A percentile compares a stretch with the other conserved stretches of the same genome.
phyloP scores from a whole-genome alignment of 495 filamentous ascomycete genomes.

The Daldinia caldariorum region DNA sequence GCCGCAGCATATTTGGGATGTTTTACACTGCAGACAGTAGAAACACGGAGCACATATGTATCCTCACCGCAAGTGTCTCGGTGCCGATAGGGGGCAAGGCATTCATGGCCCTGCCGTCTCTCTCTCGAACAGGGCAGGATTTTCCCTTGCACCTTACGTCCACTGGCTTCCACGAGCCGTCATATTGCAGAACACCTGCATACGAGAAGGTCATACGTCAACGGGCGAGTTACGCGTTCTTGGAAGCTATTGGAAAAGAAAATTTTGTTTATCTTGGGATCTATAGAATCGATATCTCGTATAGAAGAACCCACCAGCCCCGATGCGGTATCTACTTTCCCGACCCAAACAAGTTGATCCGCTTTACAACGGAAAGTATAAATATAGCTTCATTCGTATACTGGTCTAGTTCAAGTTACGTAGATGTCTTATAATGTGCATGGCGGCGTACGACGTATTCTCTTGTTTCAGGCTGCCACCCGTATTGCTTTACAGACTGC shows the following conservation, averaged over 20 bases:
- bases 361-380: not conserved
- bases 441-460: conserved; percentile 27
- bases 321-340: conserved; percentile 13
- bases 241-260: not conserved
- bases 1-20: conserved; percentile 23
- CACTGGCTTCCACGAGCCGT: conserved; percentile 20
- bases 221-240: conserved; percentile 21
- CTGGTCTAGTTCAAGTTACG: conserved; percentile 5
- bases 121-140: conserved; percentile 35
- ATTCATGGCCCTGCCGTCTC: conserved; percentile 16
- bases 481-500: conserved; percentile 11
- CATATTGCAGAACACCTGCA: conserved; percentile 32
- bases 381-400: not conserved
- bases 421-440: conserved; percentile 16
- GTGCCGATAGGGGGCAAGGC: conserved; percentile 24
- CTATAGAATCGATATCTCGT: conserved; percentile 13
- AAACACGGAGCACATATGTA: conserved; percentile 21
- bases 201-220: conserved; percentile 27
- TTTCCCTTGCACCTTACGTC: conserved; percentile 31
- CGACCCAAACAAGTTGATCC: not conserved
- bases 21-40: conserved; percentile 34
- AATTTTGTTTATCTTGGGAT: not conserved
- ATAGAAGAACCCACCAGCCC: conserved; percentile 12
- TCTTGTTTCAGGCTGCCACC: conserved; percentile 21
- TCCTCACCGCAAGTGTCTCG: conserved; percentile 35